Evolutionary conservation across 1,284 basidiomycete genomes (phyloP).

Genomic region (Thecaphora thlaspeos): DNA sequence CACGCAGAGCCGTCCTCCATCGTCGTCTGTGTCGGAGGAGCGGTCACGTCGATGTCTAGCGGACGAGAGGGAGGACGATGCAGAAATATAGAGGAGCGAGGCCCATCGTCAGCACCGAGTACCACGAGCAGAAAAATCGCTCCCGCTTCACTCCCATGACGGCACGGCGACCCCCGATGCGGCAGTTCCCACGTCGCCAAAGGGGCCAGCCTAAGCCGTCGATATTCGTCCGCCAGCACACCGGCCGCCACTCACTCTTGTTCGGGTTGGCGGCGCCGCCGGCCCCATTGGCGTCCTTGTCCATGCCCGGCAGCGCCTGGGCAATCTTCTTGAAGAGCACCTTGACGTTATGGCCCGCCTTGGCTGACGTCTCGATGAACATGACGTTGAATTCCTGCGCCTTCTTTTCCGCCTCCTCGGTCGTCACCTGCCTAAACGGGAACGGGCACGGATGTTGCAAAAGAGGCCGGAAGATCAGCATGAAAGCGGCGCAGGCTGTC

Average conservation of each 20-base stretch:
- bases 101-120: too few species aligned
- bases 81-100: background rate
- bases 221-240: too few species aligned
- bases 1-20: constrained; percentile 44
- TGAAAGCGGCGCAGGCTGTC: background rate
- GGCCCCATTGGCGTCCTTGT: constrained; percentile 70
- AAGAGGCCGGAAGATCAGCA: background rate
- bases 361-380: constrained; percentile 99
- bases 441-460: background rate
- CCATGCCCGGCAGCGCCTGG: constrained; percentile 93
- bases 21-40: constrained; percentile 34
- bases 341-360: constrained; percentile 99
- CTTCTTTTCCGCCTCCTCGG: constrained; percentile 92
- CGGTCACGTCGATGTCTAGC: constrained; percentile 45
- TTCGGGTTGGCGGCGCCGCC: constrained; percentile 25
- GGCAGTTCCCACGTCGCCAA: too few species aligned
- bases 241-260: constrained; percentile 31
- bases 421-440: constrained; percentile 78
- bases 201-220: too few species aligned
- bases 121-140: too few species aligned
- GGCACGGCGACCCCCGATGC: too few species aligned
- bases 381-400: constrained; percentile 91
- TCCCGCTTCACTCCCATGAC: too few species aligned
- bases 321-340: constrained; percentile 99
- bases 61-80: background rate